Evolutionary conservation across 352 stramenopile genomes (phyloP), one percentile per base, ranked within the genome.

Genomic region (Hyaloperonospora arabidopsidis): DNA sequence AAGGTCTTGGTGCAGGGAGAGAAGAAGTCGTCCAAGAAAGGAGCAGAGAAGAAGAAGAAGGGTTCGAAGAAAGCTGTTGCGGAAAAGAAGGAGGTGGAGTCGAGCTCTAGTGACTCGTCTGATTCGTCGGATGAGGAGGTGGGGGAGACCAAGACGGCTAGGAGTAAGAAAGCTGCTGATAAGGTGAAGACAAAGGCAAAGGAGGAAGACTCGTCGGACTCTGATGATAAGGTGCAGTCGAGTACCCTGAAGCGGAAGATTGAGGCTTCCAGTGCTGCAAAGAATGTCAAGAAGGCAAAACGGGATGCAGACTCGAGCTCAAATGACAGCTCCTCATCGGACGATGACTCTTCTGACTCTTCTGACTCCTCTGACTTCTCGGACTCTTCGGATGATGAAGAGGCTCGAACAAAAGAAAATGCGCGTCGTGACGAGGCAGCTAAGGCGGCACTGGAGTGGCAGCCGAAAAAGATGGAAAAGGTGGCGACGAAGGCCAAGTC

Each of bases 381-480:
- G 13, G 72, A 79, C 47, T 86, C 77, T 4, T 84, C 67, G 29
- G 71, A 83, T 8, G 72, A 74, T 28, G 81, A 88, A 52, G 69
- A 85, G 32, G 68, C 73, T 21, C 55, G 72, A n/a, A 80, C 84
- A 54, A 86, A 93, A 67, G 89, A 76, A 68, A 84, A 82, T 60
- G 76, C 63, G 18, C 79, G 82, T 21, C 79, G 84, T 29, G 52
- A 72, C 0, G 63, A 87, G 41, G 90, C 94, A 11, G 71, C 89
- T 8, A 95, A 89, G 63, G 91, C 93, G 5, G 89, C 94, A 45
- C 64, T 91, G 8, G 76, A 86, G 53, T 98, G 91, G 92, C 89
- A 91, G 51, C 88, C 93, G 4, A 95, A 79, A 85, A 97, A 85
- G 84, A 77, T 82, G 57, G 78, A 76, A 25, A 87, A 78, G 63